Percentiles rank a stretch among this genome's conserved stretches.
Evolutionary conservation across 768 basidiomycete species (phyloP).

Genomic region (Amanita exitialis): DNA sequence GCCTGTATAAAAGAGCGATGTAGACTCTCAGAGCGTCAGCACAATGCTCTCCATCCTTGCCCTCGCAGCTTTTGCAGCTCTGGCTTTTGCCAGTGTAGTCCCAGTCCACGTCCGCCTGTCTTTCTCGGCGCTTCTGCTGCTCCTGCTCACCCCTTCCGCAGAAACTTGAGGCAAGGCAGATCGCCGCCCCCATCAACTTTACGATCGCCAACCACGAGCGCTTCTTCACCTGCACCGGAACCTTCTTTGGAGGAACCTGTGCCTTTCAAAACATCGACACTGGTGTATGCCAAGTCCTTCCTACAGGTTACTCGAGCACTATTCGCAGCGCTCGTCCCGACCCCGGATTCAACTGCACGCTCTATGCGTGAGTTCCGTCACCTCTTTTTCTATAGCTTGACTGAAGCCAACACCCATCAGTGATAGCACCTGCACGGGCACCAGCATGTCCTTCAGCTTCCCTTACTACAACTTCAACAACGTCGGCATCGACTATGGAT

Average conservation of each 20-base stretch:
- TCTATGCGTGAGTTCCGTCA: not conserved
- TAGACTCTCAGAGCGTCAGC: no score
- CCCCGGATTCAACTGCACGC: conserved; percentile 1
- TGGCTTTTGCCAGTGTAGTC: no score
- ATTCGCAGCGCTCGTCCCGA: not conserved
- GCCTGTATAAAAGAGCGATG: no score
- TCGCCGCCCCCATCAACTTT: not conserved
- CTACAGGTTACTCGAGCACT: not conserved
- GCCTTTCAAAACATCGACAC: not conserved
- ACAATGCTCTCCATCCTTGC: no score
- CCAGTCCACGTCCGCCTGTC: no score
- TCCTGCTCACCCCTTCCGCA: no score
- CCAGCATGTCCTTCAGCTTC: not conserved
- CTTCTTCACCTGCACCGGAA: conserved; percentile 1
- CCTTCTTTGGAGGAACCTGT: not conserved
- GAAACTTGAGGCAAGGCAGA: not conserved
- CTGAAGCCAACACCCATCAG: not conserved
- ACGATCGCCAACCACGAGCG: not conserved
- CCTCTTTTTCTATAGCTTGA: no score
- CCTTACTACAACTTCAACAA: conserved; percentile 1
- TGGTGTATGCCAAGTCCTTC: not conserved
- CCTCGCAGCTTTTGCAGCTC: no score
- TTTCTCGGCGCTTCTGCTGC: no score
- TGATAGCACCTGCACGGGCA: not conserved
- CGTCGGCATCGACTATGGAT: not conserved